Evolutionary conservation across 306 rosid species (phyloP).

Genomic region (Pyrus betulifolia): DNA sequence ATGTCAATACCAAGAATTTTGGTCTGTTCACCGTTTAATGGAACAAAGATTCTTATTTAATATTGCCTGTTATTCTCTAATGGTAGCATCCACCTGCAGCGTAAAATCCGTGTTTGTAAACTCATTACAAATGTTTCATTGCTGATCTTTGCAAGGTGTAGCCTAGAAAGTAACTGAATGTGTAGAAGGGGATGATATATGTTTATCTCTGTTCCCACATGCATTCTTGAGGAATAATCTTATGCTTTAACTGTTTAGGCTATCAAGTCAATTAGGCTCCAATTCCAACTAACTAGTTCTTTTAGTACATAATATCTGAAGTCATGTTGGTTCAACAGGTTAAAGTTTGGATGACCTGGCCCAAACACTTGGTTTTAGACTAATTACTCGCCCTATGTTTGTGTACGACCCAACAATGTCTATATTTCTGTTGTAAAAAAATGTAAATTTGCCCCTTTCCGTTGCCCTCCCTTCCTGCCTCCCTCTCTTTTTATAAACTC

Average conservation of each 20-base stretch:
- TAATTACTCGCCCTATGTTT: background rate
- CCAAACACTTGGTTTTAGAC: background rate
- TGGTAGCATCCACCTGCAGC: background rate
- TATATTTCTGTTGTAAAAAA: background rate
- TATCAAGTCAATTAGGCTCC: background rate
- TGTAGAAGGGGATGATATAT: background rate
- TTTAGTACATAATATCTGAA: background rate
- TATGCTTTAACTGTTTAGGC: background rate
- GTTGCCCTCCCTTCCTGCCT: background rate
- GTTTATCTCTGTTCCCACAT: background rate
- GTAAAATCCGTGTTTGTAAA: background rate
- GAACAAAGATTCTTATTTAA: background rate
- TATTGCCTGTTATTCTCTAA: background rate
- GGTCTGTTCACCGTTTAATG: background rate
- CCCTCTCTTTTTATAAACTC: background rate
- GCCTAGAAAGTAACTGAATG: background rate
- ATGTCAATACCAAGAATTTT: background rate
- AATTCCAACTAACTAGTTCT: background rate
- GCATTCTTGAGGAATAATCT: background rate
- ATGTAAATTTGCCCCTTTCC: background rate
- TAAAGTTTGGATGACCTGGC: background rate
- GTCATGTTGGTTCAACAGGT: background rate
- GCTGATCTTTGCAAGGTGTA: background rate
- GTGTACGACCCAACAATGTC: background rate
- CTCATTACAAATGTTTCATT: background rate